Percentiles rank a stretch among this genome's conserved stretches.
These are phyloP conservation scores for Termitomyces sp. DNA, from an alignment of 768 basidiomycete genomes.

Conservation along the genomic window DNA sequence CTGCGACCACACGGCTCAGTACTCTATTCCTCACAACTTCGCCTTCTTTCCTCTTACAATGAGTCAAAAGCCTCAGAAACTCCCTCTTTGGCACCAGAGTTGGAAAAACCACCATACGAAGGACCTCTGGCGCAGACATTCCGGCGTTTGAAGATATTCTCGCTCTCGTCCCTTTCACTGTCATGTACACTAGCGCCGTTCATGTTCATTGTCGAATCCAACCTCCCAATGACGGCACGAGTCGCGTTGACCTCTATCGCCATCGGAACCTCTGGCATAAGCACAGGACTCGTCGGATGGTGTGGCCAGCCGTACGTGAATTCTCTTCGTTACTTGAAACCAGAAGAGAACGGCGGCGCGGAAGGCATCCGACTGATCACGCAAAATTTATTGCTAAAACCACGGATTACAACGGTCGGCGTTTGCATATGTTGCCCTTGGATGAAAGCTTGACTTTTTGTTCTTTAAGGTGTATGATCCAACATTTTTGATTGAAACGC, in stretches of 20 bases:
- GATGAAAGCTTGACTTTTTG: not conserved
- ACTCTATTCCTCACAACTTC: constrained; percentile 1
- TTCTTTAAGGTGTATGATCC: constrained; percentile 60
- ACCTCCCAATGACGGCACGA: constrained; percentile 67
- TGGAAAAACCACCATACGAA: constrained; percentile 45
- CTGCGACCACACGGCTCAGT: not conserved
- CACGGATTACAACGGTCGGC: constrained; percentile 57
- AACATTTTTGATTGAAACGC: constrained; percentile 62
- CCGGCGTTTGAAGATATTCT: constrained; percentile 78
- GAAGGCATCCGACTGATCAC: constrained; percentile 72
- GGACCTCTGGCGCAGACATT: constrained; percentile 75
- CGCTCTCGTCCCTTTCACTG: constrained; percentile 70
- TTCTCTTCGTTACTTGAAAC: constrained; percentile 48
- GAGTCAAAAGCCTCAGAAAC: constrained; percentile 3
- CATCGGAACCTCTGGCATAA: constrained; percentile 66
- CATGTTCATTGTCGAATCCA: constrained; percentile 78
- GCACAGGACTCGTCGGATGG: constrained; percentile 71
- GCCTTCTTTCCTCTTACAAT: constrained; percentile 8
- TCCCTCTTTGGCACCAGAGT: not conserved
- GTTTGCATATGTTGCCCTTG: not conserved
- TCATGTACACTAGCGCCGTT: constrained; percentile 71
- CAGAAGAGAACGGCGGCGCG: constrained; percentile 37
- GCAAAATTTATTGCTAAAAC: constrained; percentile 53
- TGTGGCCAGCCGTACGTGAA: constrained; percentile 75
- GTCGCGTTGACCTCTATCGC: constrained; percentile 66